Conservation (phyloP, 2,329 filamentous ascomycete genomes). For the Talaromyces albobiverticillius region DNA sequence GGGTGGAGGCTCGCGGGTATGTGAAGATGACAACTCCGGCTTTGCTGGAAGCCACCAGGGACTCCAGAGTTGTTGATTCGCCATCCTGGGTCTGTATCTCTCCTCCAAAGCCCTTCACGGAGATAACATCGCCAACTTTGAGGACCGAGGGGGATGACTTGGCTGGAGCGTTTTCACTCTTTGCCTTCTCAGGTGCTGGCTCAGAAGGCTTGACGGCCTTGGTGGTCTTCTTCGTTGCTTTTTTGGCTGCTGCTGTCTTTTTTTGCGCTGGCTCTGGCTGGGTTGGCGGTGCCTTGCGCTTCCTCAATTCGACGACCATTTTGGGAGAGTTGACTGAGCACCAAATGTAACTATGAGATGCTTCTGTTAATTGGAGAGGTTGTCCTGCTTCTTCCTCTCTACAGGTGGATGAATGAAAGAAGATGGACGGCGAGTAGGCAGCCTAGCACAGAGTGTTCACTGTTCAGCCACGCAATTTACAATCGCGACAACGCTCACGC, state of each 20-base stretch:
- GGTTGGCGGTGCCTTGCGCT: slow-evolving; percentile 54
- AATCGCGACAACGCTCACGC: slow-evolving; percentile 7
- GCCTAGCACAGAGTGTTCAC: too few species aligned
- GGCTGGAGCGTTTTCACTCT: slow-evolving; percentile 25
- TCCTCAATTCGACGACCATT: slow-evolving; percentile 61
- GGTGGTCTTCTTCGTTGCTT: background rate
- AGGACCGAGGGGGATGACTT: slow-evolving; percentile 28
- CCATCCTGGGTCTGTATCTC: slow-evolving; percentile 86
- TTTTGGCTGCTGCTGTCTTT: slow-evolving; percentile 18
- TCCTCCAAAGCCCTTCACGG: slow-evolving; percentile 56
- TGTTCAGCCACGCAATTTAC: background rate
- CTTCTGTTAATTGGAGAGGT: background rate
- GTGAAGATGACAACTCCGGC: slow-evolving; percentile 88
- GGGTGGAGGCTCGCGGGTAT: slow-evolving; percentile 91
- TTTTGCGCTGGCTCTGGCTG: slow-evolving; percentile 39
- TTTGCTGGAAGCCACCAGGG: slow-evolving; percentile 78
- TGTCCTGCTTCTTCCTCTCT: background rate
- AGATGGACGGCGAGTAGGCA: background rate
- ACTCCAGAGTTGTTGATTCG: slow-evolving; percentile 71
- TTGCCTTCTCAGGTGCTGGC: slow-evolving; percentile 6
- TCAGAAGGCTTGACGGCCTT: background rate
- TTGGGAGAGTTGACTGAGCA: background rate
- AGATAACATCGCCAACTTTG: slow-evolving; percentile 51
- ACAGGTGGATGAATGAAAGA: background rate
- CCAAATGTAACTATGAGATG: background rate